Evolutionary conservation across 192 early-diverging fungal species (phyloP).

Genomic region (Entomortierella lignicola): DNA sequence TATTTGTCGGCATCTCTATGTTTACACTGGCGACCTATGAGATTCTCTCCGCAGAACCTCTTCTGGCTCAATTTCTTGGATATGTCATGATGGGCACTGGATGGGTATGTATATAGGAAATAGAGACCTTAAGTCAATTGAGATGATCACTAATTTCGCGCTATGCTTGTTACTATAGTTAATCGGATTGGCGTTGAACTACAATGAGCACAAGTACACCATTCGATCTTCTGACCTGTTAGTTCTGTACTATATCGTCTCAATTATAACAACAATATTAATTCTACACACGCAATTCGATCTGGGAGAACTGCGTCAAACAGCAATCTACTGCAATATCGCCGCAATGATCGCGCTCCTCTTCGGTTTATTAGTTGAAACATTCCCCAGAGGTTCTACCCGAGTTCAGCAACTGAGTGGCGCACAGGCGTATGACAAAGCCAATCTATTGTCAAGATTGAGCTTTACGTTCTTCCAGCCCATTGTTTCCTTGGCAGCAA

Average conservation of each 20-base stretch:
- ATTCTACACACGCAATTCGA: constrained; percentile 17
- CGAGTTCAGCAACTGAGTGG: constrained; percentile 23
- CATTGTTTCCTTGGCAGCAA: constrained; percentile 34
- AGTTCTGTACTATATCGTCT: constrained; percentile 14
- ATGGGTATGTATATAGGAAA: constrained; percentile 15
- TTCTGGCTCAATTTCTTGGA: constrained; percentile 1
- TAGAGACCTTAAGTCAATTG: too few species aligned
- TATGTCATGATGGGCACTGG: constrained; percentile 1
- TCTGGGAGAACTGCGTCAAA: not conserved
- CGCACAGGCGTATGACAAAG: constrained; percentile 23
- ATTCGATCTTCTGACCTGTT: constrained; percentile 46
- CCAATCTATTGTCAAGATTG: constrained; percentile 21
- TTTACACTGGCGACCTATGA: not conserved
- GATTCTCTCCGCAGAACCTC: not conserved
- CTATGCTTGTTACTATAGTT: constrained; percentile 4
- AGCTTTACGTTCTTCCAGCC: constrained; percentile 38
- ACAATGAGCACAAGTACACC: constrained; percentile 40
- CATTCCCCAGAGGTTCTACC: constrained; percentile 37
- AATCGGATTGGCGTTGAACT: constrained; percentile 15
- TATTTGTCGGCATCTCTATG: not conserved
- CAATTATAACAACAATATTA: not conserved
- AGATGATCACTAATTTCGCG: not conserved
- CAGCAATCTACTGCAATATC: constrained; percentile 1
- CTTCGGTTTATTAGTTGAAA: constrained; percentile 18
- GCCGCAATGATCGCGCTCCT: constrained; percentile 6